Conservation (phyloP, 1,284 basidiomycete species). For the Salmacisia buchloeana region DNA sequence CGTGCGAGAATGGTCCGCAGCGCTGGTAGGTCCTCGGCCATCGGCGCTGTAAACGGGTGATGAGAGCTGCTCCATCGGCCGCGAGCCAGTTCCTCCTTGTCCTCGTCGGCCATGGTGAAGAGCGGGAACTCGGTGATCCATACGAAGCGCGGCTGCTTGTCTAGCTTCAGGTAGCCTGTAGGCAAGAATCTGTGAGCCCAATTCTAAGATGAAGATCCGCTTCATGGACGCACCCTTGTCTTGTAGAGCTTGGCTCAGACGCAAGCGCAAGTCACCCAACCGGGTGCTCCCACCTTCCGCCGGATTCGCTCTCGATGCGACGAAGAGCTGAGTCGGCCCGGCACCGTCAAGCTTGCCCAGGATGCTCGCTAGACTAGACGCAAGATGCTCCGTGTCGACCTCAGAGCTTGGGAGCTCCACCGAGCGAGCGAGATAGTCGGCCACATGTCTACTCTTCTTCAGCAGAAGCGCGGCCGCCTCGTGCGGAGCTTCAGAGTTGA, state of each 20-base stretch:
- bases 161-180: neutral
- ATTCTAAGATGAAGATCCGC: too few species aligned
- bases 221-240: constrained; percentile 61
- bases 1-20: constrained; percentile 56
- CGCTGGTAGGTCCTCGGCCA: constrained; percentile 72
- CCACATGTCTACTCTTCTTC: constrained; percentile 29
- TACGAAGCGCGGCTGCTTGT: constrained; percentile 69
- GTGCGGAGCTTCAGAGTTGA: constrained; percentile 13
- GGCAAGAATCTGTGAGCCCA: too few species aligned
- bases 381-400: constrained; percentile 17
- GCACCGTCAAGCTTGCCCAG: constrained; percentile 56
- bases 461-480: constrained; percentile 30
- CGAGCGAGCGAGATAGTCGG: constrained; percentile 9
- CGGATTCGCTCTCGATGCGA: constrained; percentile 21
- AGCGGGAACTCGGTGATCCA: constrained; percentile 96
- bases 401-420: constrained; percentile 19
- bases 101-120: constrained; percentile 75
- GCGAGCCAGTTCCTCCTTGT: constrained; percentile 75
- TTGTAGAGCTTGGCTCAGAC: constrained; percentile 61
- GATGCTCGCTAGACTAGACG: constrained; percentile 45
- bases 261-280: constrained; percentile 68
- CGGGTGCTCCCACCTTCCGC: constrained; percentile 74
- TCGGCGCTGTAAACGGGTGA: constrained; percentile 94
- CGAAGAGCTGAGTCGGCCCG: constrained; percentile 31
- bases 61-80: constrained; percentile 86